Evolutionary conservation across 202 grass and related monocot genomes (phyloP).

Genomic region (Schoenoplectus tabernaemontani): DNA sequence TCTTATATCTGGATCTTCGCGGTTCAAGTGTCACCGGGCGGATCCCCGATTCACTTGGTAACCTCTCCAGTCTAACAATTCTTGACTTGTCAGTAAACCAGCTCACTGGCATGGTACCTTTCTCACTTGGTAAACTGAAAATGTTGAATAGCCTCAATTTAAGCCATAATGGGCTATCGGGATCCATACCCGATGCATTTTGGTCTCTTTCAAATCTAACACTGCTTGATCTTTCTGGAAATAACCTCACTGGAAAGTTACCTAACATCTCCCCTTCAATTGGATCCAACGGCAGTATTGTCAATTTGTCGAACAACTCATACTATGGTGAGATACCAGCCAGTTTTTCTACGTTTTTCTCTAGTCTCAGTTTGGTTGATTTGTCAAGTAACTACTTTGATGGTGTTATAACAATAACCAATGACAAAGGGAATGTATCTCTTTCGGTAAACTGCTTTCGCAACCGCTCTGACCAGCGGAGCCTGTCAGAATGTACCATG

Average conservation of each 20-base stretch:
- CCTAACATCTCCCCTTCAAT: conserved; percentile 26
- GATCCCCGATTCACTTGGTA: conserved; percentile 41
- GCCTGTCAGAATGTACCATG: conserved; percentile 33
- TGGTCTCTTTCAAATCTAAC: conserved; percentile 48
- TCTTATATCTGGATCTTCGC: conserved; percentile 60
- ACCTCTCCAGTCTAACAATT: conserved; percentile 41
- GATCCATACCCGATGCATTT: conserved; percentile 35
- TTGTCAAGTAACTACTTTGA: conserved; percentile 77
- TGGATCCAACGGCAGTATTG: conserved; percentile 27
- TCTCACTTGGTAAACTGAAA: conserved; percentile 37
- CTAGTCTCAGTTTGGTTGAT: conserved; percentile 27
- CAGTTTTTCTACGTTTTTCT: conserved; percentile 42
- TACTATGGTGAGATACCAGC: conserved; percentile 49
- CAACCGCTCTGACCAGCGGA: conserved; percentile 44
- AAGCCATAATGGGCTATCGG: conserved; percentile 54
- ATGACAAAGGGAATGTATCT: conserved; percentile 28
- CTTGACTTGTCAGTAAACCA: conserved; percentile 65
- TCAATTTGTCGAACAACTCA: conserved; percentile 74
- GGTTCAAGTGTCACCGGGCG: conserved; percentile 40
- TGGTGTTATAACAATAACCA: conserved; percentile 25
- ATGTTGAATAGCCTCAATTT: conserved; percentile 44
- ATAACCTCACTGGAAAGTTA: conserved; percentile 64
- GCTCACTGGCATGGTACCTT: conserved; percentile 46
- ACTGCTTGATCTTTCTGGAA: conserved; percentile 58
- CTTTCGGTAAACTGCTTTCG: conserved; percentile 56